These are phyloP conservation scores for Emmonsia crescens DNA, from an alignment of 2,329 filamentous ascomycete genomes.

Conservation along the genomic window DNA sequence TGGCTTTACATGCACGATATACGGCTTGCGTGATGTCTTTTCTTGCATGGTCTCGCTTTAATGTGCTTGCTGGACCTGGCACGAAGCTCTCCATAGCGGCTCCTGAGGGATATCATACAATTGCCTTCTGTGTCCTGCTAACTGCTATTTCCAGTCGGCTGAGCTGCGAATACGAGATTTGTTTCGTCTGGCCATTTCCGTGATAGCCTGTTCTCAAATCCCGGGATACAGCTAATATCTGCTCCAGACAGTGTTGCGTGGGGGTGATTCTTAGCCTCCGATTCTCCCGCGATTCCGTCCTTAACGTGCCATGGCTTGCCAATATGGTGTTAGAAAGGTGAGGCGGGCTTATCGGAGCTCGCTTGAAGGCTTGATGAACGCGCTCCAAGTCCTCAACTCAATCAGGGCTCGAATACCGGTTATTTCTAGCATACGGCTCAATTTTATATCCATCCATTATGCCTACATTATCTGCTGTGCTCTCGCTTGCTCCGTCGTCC, in stretches of 20 bases:
- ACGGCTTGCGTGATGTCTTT: neutral
- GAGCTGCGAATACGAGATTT: neutral
- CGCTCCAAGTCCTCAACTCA: neutral
- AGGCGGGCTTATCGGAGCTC: neutral
- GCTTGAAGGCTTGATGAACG: neutral
- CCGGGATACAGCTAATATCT: neutral
- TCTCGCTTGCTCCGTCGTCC: constrained; percentile 63
- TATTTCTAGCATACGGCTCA: constrained; percentile 28
- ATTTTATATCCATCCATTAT: constrained; percentile 44
- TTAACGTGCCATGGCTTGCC: neutral
- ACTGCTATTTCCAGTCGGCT: neutral
- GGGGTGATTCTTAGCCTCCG: neutral
- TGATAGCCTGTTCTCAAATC: neutral
- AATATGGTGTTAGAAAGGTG: neutral
- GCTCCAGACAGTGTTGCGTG: neutral
- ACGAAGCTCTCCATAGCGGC: neutral
- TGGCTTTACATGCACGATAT: neutral
- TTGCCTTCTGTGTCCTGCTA: neutral
- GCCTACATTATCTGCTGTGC: constrained; percentile 67
- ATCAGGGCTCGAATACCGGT: constrained; percentile 28
- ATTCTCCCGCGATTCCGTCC: neutral
- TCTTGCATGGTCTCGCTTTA: neutral
- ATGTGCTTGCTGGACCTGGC: neutral
- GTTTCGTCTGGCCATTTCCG: neutral
- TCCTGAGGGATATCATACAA: neutral